Conservation (phyloP, 148 eudicot genomes). For the Arctostaphylos glauca region DNA sequence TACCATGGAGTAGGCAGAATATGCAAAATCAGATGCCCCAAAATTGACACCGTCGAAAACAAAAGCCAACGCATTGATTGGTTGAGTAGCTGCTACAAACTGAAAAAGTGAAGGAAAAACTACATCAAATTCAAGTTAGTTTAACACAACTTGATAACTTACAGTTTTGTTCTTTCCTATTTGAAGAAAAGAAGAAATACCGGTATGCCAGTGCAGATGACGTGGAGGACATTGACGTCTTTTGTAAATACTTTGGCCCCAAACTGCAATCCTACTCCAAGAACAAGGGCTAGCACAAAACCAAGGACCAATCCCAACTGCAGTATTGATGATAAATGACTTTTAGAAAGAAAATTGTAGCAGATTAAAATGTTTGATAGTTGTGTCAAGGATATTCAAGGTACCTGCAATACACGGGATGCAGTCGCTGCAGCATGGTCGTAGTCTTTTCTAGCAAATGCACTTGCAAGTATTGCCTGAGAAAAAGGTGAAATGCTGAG, state of each 20-base stretch:
- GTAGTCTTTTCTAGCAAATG: slow-evolving; percentile 59
- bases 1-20: slow-evolving; percentile 85
- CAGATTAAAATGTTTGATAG: not conserved
- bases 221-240: slow-evolving; percentile 50
- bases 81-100: slow-evolving; percentile 85
- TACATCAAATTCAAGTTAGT: not conserved
- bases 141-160: not conserved
- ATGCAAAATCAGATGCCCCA: slow-evolving; percentile 87
- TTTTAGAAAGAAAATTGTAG: not conserved
- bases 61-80: slow-evolving; percentile 75
- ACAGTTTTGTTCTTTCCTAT: not conserved
- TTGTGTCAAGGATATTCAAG: not conserved
- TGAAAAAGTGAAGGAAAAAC: slow-evolving; percentile 18
- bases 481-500: not conserved
- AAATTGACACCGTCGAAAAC: slow-evolving; percentile 88
- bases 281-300: slow-evolving; percentile 38
- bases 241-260: slow-evolving; percentile 63
- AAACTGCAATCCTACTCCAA: slow-evolving; percentile 56
- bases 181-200: slow-evolving; percentile 29
- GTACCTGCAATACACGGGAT: slow-evolving; percentile 58
- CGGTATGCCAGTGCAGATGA: slow-evolving; percentile 67
- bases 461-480: slow-evolving; percentile 65
- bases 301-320: slow-evolving; percentile 74
- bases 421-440: slow-evolving; percentile 47
- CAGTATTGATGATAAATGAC: slow-evolving; percentile 6